phyloP scores from a whole-genome alignment of 306 rosid genomes.

The Casuarina equisetifolia region DNA sequence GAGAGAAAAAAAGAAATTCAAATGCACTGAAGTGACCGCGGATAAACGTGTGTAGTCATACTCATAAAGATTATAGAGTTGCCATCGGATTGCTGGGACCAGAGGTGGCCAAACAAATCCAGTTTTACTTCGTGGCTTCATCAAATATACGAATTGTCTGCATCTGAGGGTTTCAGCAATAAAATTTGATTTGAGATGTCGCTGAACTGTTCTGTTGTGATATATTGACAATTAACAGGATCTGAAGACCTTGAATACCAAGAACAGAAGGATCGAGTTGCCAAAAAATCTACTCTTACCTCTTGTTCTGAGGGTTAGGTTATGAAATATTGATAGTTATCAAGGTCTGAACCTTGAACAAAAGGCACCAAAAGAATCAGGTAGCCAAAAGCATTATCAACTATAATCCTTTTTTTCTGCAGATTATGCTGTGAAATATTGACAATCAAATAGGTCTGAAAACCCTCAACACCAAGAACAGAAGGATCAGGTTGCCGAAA shows the following conservation, averaged over 20 bases:
- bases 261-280: background rate
- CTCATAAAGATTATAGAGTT: slow-evolving; percentile 35
- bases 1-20: slow-evolving; percentile 7
- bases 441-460: too few relatives aligned
- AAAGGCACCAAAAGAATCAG: background rate
- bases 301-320: too few relatives aligned
- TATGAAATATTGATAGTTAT: too few relatives aligned
- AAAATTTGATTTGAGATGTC: background rate
- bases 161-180: background rate
- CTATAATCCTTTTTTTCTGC: slow-evolving; percentile 9
- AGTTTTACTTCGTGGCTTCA: slow-evolving; percentile 23
- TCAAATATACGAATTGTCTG: slow-evolving; percentile 23
- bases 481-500: too few relatives aligned
- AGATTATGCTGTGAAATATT: too few relatives aligned
- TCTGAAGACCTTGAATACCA: background rate
- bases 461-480: too few relatives aligned
- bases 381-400: background rate
- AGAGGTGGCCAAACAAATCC: slow-evolving; percentile 20
- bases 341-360: too few relatives aligned
- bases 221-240: too few relatives aligned
- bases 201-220: background rate
- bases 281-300: too few relatives aligned
- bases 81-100: slow-evolving; percentile 43
- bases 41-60: slow-evolving; percentile 31
- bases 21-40: slow-evolving; percentile 31